Evolutionary conservation across 2,329 filamentous ascomycete genomes (phyloP).

Genomic region (Colletotrichum sansevieriae): DNA sequence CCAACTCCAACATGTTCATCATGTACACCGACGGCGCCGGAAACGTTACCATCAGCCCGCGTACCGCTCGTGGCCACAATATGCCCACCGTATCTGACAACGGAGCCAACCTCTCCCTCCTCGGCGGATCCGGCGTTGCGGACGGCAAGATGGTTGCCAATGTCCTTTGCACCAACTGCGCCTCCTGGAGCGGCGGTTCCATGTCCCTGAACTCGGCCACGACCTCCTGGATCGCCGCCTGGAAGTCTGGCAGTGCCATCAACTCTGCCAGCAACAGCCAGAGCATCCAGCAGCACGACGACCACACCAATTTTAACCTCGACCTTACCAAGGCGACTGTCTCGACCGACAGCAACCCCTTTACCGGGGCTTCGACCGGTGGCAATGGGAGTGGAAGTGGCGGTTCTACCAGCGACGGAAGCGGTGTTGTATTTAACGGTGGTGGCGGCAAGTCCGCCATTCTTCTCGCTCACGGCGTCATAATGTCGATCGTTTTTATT

Average conservation of each 20-base stretch:
- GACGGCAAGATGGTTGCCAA: conserved; percentile 70
- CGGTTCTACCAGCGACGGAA: conserved; percentile 39
- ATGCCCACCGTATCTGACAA: conserved; percentile 61
- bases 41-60: conserved; percentile 73
- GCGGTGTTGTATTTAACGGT: conserved; percentile 41
- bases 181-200: conserved; percentile 58
- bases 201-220: conserved; percentile 57
- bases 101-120: conserved; percentile 62
- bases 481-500: conserved; percentile 72
- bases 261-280: conserved; percentile 56
- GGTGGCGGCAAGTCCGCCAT: conserved; percentile 45
- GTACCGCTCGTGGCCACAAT: conserved; percentile 60
- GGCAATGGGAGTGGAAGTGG: conserved; percentile 30
- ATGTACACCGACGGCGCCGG: conserved; percentile 70
- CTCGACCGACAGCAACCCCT: conserved; percentile 65
- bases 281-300: conserved; percentile 62
- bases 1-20: conserved; percentile 71
- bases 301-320: conserved; percentile 57
- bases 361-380: conserved; percentile 49
- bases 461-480: conserved; percentile 65
- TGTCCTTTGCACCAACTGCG: conserved; percentile 67
- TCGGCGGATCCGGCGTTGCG: conserved; percentile 70
- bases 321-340: conserved; percentile 63
- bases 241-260: conserved; percentile 62
- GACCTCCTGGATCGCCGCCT: conserved; percentile 67